These are phyloP conservation scores for Piloderma croceum DNA, from an alignment of 768 basidiomycete species.

Conservation along the genomic window DNA sequence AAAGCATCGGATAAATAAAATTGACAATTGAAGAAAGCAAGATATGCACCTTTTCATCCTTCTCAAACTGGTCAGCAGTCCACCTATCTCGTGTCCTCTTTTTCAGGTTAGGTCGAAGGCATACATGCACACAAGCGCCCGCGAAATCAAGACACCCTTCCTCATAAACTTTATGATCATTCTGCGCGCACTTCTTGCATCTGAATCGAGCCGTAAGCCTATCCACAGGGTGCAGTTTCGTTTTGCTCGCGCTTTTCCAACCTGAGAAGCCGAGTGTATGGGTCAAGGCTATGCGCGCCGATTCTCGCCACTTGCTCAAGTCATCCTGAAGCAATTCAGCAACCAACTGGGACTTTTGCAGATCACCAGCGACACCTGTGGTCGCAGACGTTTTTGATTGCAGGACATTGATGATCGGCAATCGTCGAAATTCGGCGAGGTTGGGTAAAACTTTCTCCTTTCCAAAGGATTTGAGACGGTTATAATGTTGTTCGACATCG, in stretches of 20 bases:
- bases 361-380: slow-evolving; percentile 18
- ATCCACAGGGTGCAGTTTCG: slow-evolving; percentile 48
- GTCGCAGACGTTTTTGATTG: slow-evolving; percentile 11
- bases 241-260: slow-evolving; percentile 47
- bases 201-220: slow-evolving; percentile 54
- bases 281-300: slow-evolving; percentile 40
- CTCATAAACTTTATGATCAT: slow-evolving; percentile 27
- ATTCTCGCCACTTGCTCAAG: slow-evolving; percentile 43
- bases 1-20: slow-evolving; percentile 1
- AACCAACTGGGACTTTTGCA: slow-evolving; percentile 27
- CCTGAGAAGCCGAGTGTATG: slow-evolving; percentile 42
- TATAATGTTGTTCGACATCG: slow-evolving; percentile 39
- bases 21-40: neutral
- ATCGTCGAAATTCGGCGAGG: slow-evolving; percentile 40
- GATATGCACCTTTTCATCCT: slow-evolving; percentile 47
- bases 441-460: slow-evolving; percentile 34
- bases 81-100: slow-evolving; percentile 33
- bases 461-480: slow-evolving; percentile 36
- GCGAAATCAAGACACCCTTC: slow-evolving; percentile 50
- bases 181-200: slow-evolving; percentile 46
- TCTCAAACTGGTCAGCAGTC: slow-evolving; percentile 48
- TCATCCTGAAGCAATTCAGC: slow-evolving; percentile 36
- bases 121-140: slow-evolving; percentile 56
- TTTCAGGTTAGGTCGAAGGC: slow-evolving; percentile 30
- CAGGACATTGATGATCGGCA: slow-evolving; percentile 40